Conservation (phyloP, 257 asterid species). For the Rhazya stricta region DNA sequence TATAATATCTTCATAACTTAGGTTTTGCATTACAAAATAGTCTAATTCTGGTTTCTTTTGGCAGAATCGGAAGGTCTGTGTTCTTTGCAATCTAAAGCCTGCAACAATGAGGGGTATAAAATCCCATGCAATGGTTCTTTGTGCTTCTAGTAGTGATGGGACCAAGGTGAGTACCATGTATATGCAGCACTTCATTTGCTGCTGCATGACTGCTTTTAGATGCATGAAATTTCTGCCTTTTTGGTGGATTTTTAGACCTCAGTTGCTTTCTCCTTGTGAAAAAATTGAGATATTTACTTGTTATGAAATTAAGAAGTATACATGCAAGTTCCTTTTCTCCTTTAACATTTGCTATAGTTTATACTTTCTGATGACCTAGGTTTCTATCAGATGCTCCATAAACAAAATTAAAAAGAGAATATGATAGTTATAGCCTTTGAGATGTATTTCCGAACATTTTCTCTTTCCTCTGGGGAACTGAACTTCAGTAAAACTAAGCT, state of each 20-base stretch:
- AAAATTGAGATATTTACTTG: not conserved
- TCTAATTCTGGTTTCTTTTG: conserved; percentile 5
- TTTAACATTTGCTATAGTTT: not conserved
- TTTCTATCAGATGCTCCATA: not conserved
- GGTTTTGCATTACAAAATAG: not conserved
- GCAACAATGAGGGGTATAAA: conserved; percentile 87
- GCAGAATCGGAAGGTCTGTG: conserved; percentile 94
- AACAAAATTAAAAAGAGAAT: not conserved
- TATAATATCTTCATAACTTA: not conserved
- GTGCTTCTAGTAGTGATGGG: conserved; percentile 74
- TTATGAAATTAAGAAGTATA: not conserved
- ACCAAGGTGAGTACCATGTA: conserved; percentile 45
- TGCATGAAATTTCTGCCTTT: not conserved
- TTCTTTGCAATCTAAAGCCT: conserved; percentile 96
- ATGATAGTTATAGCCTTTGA: not conserved
- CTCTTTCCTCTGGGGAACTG: not conserved
- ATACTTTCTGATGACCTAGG: not conserved
- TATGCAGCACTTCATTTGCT: not conserved
- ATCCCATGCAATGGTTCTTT: conserved; percentile 98
- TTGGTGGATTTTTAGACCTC: not conserved
- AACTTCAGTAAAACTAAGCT: not conserved
- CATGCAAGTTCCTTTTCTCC: not conserved
- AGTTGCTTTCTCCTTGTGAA: not conserved
- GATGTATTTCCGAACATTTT: not conserved
- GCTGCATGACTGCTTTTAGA: not conserved